Base-by-base conservation (phyloP, 768 basidiomycete species). In the Pleurotus pulmonarius region DNA sequence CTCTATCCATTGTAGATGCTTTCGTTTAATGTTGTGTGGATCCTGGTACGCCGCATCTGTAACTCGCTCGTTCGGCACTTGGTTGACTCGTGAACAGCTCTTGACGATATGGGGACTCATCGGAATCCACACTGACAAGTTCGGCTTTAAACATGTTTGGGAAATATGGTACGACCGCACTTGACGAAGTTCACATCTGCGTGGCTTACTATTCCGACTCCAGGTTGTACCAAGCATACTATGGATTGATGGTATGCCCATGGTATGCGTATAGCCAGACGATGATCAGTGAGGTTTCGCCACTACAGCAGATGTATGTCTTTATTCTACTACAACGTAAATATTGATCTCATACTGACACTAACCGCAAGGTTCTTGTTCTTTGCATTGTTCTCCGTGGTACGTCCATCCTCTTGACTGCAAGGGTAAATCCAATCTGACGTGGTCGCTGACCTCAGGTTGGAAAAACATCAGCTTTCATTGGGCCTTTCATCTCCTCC, bases 261-360 rank as follows among this genome's bases (percentile, higher is more conserved):
- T 89, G 87, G 87, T 90, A 88, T 65, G 87, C 88, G 44, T 88
- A 89, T 64, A 88, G 87, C 65, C 86, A 89, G 67, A 90, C 87
- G 1, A 87, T 90, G 89, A 90, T 90, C 58, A 86, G 83, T 66
- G 87, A 91, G 61, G 87, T 91, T 24, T 87, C 83, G 40, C 86
- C 85, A 39, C 68, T 83, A 53, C 81, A 84, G 34, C 88, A 88
- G 70, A 89, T 87, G 87, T 85, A 66, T 38, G 73, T 34, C 7
- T 34, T 66, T 18, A 15, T n/a, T 57, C 44, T 6, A 18, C 49
- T 22, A 45, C 7, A 16, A 25, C 9, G 16, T 22, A 1, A 8
- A 26, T n/a, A 25, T 16, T 47, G 16, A 37, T 26, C 49, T 58
- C 44, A 53, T 34, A 15, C 15, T 20, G 48, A 20, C 12, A 6